Evolutionary conservation across 305 asterid species (phyloP).

Genomic region (Fraxinus latifolia): DNA sequence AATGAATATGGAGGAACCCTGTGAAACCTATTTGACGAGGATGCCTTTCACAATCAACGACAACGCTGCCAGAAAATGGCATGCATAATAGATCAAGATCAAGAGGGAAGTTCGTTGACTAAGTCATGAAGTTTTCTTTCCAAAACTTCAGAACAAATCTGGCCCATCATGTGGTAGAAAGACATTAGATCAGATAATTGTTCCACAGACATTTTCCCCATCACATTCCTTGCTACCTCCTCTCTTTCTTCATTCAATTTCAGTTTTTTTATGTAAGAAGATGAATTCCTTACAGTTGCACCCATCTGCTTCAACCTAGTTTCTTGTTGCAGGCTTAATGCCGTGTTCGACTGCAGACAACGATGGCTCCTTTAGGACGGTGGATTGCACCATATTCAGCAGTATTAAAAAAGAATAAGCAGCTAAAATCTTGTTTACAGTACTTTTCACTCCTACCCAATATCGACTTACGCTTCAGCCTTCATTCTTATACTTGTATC

Average conservation of each 20-base stretch:
- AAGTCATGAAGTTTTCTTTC: conserved; percentile 47
- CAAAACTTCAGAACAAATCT: conserved; percentile 63
- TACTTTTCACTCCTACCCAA: not conserved
- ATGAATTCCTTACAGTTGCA: conserved; percentile 66
- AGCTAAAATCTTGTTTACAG: not conserved
- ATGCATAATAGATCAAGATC: not conserved
- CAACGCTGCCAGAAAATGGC: not conserved
- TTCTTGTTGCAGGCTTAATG: conserved; percentile 52
- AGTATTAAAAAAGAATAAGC: not conserved
- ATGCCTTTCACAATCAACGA: not conserved
- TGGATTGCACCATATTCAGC: not conserved
- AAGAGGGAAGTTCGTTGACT: conserved; percentile 36
- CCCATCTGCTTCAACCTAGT: conserved; percentile 73
- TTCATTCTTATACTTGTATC: too few relatives aligned
- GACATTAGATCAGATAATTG: conserved; percentile 60
- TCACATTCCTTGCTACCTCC: conserved; percentile 51
- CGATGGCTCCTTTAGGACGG: not conserved
- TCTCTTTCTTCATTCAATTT: conserved; percentile 51
- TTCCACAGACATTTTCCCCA: conserved; percentile 69
- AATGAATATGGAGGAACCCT: not conserved
- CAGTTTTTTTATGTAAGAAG: conserved; percentile 50
- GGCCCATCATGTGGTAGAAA: conserved; percentile 71
- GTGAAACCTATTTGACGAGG: not conserved
- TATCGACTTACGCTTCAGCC: not conserved
- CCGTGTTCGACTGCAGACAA: conserved; percentile 34